phyloP scores from a whole-genome alignment of 1,284 basidiomycete species.

The Puccinia polysora region DNA sequence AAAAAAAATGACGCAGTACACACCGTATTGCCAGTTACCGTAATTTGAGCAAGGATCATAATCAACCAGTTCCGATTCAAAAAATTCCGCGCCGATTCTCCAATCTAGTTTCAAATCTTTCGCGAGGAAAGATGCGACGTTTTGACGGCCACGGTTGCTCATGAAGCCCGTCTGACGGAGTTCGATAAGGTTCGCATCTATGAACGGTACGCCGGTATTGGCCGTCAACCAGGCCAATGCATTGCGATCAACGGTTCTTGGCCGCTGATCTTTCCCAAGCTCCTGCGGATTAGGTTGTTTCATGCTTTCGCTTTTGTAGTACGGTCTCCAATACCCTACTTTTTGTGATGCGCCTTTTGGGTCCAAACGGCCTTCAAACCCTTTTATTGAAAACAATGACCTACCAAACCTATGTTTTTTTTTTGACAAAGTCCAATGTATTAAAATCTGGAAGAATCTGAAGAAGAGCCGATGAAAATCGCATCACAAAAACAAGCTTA shows the following conservation, averaged over 20 bases:
- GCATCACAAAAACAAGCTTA: constrained; percentile 42
- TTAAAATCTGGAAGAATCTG: not conserved
- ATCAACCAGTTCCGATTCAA: constrained; percentile 57
- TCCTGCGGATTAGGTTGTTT: too few species aligned
- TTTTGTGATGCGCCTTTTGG: constrained; percentile 54
- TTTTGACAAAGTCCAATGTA: not conserved
- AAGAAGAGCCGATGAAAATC: not conserved
- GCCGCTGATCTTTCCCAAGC: constrained; percentile 45
- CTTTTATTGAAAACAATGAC: constrained; percentile 55
- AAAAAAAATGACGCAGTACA: not conserved
- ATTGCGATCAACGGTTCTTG: constrained; percentile 43
- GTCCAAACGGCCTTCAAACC: constrained; percentile 56
- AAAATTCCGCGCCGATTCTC: constrained; percentile 60
- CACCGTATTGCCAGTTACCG: constrained; percentile 56
- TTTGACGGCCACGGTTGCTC: constrained; percentile 60
- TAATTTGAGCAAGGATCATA: constrained; percentile 55
- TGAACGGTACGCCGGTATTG: constrained; percentile 59
- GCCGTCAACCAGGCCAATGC: constrained; percentile 57
- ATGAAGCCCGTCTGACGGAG: constrained; percentile 59
- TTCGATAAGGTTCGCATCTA: constrained; percentile 60
- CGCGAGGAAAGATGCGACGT: constrained; percentile 59
- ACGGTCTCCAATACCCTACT: constrained; percentile 50
- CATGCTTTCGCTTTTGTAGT: constrained; percentile 50
- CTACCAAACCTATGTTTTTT: constrained; percentile 54
- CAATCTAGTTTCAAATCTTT: constrained; percentile 60